Conservation (phyloP, 768 basidiomycete species). For the Boletus sp. region DNA sequence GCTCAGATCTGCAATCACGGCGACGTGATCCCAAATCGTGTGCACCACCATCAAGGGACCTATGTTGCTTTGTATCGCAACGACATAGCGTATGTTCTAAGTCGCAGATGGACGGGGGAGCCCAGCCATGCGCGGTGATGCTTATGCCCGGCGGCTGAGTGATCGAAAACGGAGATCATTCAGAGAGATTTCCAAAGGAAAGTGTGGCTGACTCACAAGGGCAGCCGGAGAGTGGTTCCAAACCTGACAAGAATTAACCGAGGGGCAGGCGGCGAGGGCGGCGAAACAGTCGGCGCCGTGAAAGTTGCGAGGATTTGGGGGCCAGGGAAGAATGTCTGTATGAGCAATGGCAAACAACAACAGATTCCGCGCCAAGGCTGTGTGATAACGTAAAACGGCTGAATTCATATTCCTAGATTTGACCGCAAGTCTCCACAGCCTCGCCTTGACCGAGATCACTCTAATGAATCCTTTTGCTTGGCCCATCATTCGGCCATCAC, state of each 20-base stretch:
- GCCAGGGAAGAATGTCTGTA: neutral
- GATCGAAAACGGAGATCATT: neutral
- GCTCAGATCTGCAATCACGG: slow-evolving; percentile 4
- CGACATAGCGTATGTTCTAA: neutral
- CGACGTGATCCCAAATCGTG: neutral
- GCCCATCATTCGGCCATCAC: too few species aligned
- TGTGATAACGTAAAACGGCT: neutral
- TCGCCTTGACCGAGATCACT: neutral
- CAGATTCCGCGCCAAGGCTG: neutral
- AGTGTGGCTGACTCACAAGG: neutral
- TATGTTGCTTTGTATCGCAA: neutral
- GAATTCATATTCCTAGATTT: neutral
- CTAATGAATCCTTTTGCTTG: neutral
- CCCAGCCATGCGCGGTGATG: neutral
- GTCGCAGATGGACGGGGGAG: neutral
- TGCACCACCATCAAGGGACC: slow-evolving; percentile 3
- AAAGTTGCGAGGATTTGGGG: slow-evolving; percentile 10
- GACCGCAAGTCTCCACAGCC: slow-evolving; percentile 2
- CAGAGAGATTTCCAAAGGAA: neutral
- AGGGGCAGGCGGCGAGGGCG: neutral
- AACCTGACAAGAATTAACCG: neutral
- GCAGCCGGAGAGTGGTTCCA: neutral
- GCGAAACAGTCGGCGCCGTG: slow-evolving; percentile 18
- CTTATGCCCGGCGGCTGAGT: neutral
- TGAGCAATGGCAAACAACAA: neutral